Evolutionary conservation across 2,329 filamentous ascomycete species (phyloP).

Genomic region (Triangularia setosa): DNA sequence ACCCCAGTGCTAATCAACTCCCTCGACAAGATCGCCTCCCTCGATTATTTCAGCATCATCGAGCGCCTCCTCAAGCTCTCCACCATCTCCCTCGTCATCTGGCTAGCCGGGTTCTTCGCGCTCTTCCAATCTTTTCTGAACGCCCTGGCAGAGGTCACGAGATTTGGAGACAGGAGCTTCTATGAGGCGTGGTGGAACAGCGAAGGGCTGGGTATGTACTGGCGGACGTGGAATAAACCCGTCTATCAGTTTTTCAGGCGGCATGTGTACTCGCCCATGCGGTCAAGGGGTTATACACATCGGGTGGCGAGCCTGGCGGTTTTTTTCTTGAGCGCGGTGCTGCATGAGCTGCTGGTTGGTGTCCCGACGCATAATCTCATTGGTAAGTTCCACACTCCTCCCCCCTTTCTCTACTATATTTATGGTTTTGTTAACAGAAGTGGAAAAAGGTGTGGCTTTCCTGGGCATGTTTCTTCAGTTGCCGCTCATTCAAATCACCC

Average conservation of each 20-base stretch:
- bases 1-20: slow-evolving; percentile 86
- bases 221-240: slow-evolving; percentile 96
- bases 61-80: slow-evolving; percentile 93
- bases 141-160: slow-evolving; percentile 81
- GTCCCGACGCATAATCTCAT: slow-evolving; percentile 93
- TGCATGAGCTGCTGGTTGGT: slow-evolving; percentile 91
- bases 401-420: neutral
- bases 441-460: slow-evolving; percentile 72
- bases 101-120: slow-evolving; percentile 96
- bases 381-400: slow-evolving; percentile 46
- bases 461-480: slow-evolving; percentile 91
- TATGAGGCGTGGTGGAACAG: slow-evolving; percentile 98
- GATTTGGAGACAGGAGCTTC: slow-evolving; percentile 89
- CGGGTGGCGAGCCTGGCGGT: slow-evolving; percentile 71
- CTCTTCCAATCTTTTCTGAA: slow-evolving; percentile 93
- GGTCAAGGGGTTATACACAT: slow-evolving; percentile 76
- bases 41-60: slow-evolving; percentile 76
- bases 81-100: slow-evolving; percentile 92
- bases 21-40: slow-evolving; percentile 75
- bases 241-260: slow-evolving; percentile 96
- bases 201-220: slow-evolving; percentile 79
- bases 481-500: slow-evolving; percentile 78
- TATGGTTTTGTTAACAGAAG: slow-evolving; percentile 1
- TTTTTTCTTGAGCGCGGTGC: slow-evolving; percentile 80
- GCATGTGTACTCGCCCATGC: slow-evolving; percentile 84